These are phyloP conservation scores for Diaporthe longicolla DNA, from an alignment of 2,329 filamentous ascomycete genomes.

Conservation along the genomic window DNA sequence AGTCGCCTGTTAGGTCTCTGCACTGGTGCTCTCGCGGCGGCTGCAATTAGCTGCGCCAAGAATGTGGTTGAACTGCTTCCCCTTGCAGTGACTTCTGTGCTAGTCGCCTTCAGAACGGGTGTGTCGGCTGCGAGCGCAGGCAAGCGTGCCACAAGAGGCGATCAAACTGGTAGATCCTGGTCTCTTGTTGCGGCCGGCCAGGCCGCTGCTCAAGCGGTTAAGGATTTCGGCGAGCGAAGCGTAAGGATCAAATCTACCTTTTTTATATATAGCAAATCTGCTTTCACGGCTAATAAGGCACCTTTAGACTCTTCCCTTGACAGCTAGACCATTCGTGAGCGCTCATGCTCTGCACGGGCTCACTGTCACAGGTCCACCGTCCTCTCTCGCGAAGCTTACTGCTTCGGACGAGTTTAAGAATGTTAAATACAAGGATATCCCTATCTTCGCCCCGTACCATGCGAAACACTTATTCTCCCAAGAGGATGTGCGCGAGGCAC, in stretches of 20 bases:
- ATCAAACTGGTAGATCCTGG: constrained; percentile 67
- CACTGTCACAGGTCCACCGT: constrained; percentile 68
- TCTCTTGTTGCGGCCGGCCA: constrained; percentile 73
- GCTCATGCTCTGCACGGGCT: constrained; percentile 63
- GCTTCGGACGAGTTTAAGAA: constrained; percentile 54
- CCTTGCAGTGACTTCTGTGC: constrained; percentile 74
- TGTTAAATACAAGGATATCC: constrained; percentile 60
- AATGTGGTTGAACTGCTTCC: constrained; percentile 73
- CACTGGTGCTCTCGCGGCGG: constrained; percentile 76
- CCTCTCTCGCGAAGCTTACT: constrained; percentile 61
- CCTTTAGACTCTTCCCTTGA: constrained; percentile 57
- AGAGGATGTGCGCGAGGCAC: constrained; percentile 58
- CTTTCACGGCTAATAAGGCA: background rate
- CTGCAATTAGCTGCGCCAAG: constrained; percentile 73
- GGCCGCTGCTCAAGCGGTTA: constrained; percentile 64
- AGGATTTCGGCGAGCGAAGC: constrained; percentile 68
- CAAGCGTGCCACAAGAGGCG: constrained; percentile 54
- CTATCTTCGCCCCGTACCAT: constrained; percentile 70
- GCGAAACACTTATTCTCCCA: constrained; percentile 64
- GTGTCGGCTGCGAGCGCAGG: constrained; percentile 67
- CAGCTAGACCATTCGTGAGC: constrained; percentile 67
- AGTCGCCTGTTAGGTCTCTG: constrained; percentile 69
- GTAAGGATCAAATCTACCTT: constrained; percentile 51
- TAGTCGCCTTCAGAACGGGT: constrained; percentile 76
- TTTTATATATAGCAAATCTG: background rate